Conservation (phyloP, 306 rosid species). For the Quercus robur region DNA sequence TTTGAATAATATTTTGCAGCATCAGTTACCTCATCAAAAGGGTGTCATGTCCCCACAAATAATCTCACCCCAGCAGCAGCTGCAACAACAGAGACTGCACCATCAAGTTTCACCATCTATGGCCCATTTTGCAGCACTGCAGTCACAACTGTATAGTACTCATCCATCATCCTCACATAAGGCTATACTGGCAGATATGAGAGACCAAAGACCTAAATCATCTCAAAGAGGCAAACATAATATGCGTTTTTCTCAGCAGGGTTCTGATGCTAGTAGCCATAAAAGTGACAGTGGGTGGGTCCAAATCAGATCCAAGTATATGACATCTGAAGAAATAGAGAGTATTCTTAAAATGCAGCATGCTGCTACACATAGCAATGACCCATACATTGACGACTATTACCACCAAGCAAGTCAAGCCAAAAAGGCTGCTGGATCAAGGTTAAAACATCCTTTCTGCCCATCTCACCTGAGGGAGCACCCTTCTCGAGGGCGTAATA, state of each 20-base stretch:
- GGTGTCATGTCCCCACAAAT: slow-evolving; percentile 39
- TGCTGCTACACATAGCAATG: slow-evolving; percentile 51
- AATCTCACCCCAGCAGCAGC: slow-evolving; percentile 38
- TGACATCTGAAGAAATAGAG: slow-evolving; percentile 61
- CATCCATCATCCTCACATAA: slow-evolving; percentile 34
- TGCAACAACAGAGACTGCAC: slow-evolving; percentile 47
- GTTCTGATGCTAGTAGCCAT: slow-evolving; percentile 48
- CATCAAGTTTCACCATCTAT: slow-evolving; percentile 41
- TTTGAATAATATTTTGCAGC: slow-evolving; percentile 72
- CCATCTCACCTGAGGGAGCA: slow-evolving; percentile 54
- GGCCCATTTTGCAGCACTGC: slow-evolving; percentile 42
- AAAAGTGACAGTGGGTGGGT: slow-evolving; percentile 46
- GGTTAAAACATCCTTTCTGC: slow-evolving; percentile 44
- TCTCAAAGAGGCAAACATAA: slow-evolving; percentile 40
- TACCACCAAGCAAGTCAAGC: slow-evolving; percentile 55
- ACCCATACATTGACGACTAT: slow-evolving; percentile 50
- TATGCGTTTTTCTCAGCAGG: slow-evolving; percentile 39
- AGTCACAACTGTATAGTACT: slow-evolving; percentile 39
- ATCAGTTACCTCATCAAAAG: slow-evolving; percentile 65
- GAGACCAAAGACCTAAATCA: slow-evolving; percentile 50
- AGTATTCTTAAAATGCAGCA: slow-evolving; percentile 58
- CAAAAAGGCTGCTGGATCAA: slow-evolving; percentile 35
- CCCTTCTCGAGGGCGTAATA: slow-evolving; percentile 42
- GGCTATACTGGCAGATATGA: slow-evolving; percentile 32
- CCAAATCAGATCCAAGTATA: slow-evolving; percentile 49